phyloP scores from a whole-genome alignment of 2,329 filamentous ascomycete species.

The Penicillium sclerotigenum region DNA sequence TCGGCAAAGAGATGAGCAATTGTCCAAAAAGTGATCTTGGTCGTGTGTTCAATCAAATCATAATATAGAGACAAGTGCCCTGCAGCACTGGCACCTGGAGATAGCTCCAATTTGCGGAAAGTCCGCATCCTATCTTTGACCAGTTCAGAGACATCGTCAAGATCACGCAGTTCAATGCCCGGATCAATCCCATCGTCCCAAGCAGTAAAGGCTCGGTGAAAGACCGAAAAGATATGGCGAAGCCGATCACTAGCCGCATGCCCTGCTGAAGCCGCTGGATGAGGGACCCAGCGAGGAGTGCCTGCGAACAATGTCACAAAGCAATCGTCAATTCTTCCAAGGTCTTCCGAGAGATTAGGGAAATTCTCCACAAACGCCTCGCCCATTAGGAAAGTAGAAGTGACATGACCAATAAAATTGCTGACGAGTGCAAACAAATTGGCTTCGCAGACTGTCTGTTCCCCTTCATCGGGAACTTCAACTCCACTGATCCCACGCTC shows the following conservation, averaged over 20 bases:
- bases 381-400: conserved; percentile 52
- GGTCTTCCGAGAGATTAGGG: conserved; percentile 52
- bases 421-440: conserved; percentile 53
- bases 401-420: conserved; percentile 54
- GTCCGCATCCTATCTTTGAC: conserved; percentile 43
- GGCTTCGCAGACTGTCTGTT: conserved; percentile 49
- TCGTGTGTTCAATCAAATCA: conserved; percentile 54
- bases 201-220: conserved; percentile 44
- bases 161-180: conserved; percentile 45
- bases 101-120: conserved; percentile 40
- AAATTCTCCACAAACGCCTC: conserved; percentile 51
- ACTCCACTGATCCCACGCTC: conserved; percentile 52
- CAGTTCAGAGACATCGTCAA: conserved; percentile 49
- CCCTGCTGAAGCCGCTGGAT: conserved; percentile 50
- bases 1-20: conserved; percentile 47
- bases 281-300: conserved; percentile 54
- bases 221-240: conserved; percentile 40
- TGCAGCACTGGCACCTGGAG: conserved; percentile 37
- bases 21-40: conserved; percentile 53
- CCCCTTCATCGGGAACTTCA: conserved; percentile 40
- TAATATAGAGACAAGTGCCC: conserved; percentile 53
- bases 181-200: conserved; percentile 44
- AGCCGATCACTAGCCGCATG: conserved; percentile 47
- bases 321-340: conserved; percentile 55
- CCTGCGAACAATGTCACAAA: conserved; percentile 56